These are phyloP conservation scores for Penicillium sp. DNA, from an alignment of 2,329 filamentous ascomycete genomes.

Conservation along the genomic window DNA sequence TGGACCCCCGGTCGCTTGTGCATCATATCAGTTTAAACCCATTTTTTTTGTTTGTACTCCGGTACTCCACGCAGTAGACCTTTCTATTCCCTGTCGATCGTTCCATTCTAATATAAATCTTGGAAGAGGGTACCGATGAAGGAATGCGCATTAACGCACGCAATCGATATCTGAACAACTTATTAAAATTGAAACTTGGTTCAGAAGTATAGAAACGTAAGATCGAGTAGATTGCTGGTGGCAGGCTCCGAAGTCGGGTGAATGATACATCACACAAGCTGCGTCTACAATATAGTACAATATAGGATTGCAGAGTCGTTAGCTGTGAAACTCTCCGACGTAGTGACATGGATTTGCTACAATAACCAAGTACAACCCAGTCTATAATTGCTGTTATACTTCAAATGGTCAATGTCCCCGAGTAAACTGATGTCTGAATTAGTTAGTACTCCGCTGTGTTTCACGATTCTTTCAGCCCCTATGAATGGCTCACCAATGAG, in stretches of 20 bases:
- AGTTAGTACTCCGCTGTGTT: constrained; percentile 15
- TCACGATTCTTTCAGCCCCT: constrained; percentile 14
- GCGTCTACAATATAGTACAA: background rate
- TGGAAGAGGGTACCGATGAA: background rate
- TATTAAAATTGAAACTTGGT: background rate
- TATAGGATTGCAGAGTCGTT: background rate
- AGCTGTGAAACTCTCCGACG: constrained; percentile 1
- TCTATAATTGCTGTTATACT: background rate
- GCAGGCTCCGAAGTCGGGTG: background rate
- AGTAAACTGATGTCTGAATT: background rate
- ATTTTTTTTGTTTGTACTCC: background rate
- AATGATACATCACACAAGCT: background rate
- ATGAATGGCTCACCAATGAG: constrained; percentile 16
- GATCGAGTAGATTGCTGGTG: background rate
- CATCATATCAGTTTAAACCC: constrained; percentile 5
- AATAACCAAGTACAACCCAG: background rate
- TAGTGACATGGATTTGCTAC: background rate
- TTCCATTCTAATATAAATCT: background rate
- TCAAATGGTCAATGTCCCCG: background rate
- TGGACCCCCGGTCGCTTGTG: constrained; percentile 20
- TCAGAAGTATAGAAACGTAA: no score
- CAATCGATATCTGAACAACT: background rate
- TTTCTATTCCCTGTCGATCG: background rate
- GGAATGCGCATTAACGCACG: background rate
- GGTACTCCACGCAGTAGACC: background rate